These are phyloP conservation scores for Martensiomyces pterosporus DNA, from an alignment of 192 early-diverging fungal species.

Conservation along the genomic window DNA sequence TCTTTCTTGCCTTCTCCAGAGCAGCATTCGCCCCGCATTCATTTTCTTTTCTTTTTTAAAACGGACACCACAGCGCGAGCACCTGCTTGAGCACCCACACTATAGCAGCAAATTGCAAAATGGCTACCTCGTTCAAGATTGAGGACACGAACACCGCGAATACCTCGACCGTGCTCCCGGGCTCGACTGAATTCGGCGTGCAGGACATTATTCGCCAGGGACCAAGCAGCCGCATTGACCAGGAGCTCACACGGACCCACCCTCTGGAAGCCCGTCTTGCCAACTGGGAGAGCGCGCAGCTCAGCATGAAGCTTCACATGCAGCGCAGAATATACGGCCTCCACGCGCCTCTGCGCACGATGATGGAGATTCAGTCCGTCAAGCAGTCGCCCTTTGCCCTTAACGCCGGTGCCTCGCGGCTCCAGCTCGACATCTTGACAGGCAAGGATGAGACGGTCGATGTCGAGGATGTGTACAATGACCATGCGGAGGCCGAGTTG, in stretches of 20 bases:
- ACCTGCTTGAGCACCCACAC: too few relatives aligned
- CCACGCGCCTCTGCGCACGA: constrained; percentile 87
- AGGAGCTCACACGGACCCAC: constrained; percentile 54
- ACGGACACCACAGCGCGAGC: neutral
- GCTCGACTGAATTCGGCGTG: constrained; percentile 13
- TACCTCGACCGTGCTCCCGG: constrained; percentile 27
- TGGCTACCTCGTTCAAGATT: constrained; percentile 36
- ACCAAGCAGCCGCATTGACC: constrained; percentile 17
- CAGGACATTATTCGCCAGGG: constrained; percentile 23
- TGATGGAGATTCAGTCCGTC: constrained; percentile 80
- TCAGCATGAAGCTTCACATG: constrained; percentile 74
- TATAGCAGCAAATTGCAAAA: too few relatives aligned
- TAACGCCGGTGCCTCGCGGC: constrained; percentile 26
- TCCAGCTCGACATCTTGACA: constrained; percentile 78
- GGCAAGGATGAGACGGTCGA: constrained; percentile 88
- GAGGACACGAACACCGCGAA: constrained; percentile 12
- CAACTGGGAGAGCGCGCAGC: constrained; percentile 81
- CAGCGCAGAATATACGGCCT: constrained; percentile 78
- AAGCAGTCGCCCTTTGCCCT: constrained; percentile 18
- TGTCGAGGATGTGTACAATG: constrained; percentile 85
- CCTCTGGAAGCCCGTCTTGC: constrained; percentile 73
- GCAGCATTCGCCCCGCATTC: too few relatives aligned
- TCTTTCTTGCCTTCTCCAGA: too few relatives aligned
- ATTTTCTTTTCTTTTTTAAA: constrained; percentile 2
- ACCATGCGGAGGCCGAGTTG: constrained; percentile 15